A percentile compares a stretch with the other conserved stretches of the same genome.
These are phyloP conservation scores for Cubamyces lactineus DNA, from an alignment of 768 basidiomycete genomes.

Conservation along the genomic window DNA sequence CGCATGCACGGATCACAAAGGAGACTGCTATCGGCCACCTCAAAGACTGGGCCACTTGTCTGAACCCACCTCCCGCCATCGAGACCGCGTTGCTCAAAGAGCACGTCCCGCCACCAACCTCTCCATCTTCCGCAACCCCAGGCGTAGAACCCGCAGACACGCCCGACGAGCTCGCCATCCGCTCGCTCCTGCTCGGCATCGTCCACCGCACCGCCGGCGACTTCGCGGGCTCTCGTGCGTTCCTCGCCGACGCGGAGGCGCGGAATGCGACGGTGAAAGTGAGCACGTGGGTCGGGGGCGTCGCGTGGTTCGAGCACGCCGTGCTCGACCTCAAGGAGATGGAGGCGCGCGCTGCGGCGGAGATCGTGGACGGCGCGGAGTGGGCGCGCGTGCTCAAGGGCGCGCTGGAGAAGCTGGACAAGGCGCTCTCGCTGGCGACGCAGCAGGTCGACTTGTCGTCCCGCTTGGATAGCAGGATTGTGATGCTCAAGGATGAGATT, in stretches of 20 bases:
- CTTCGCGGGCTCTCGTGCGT: slow-evolving; percentile 47
- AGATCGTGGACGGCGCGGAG: slow-evolving; percentile 18
- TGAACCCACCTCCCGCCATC: slow-evolving; percentile 44
- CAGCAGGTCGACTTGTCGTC: slow-evolving; percentile 65
- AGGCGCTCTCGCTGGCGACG: slow-evolving; percentile 50
- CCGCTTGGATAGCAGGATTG: slow-evolving; percentile 68
- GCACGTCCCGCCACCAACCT: slow-evolving; percentile 6
- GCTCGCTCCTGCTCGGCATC: slow-evolving; percentile 70
- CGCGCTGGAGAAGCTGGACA: slow-evolving; percentile 55
- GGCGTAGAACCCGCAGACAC: slow-evolving; percentile 56
- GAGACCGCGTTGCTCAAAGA: slow-evolving; percentile 35
- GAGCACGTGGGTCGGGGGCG: slow-evolving; percentile 69
- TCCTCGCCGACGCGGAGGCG: slow-evolving; percentile 55
- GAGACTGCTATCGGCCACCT: slow-evolving; percentile 63
- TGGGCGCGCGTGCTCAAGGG: slow-evolving; percentile 55
- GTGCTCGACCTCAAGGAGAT: slow-evolving; percentile 70
- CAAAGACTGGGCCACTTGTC: slow-evolving; percentile 52
- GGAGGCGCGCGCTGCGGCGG: slow-evolving; percentile 35
- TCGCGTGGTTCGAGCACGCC: slow-evolving; percentile 70
- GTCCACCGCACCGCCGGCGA: slow-evolving; percentile 59
- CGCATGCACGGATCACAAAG: slow-evolving; percentile 60
- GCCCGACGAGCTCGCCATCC: slow-evolving; percentile 69
- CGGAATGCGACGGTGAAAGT: slow-evolving; percentile 46
- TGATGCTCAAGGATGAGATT: slow-evolving; percentile 75
- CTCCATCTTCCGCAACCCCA: neutral